phyloP scores from a whole-genome alignment of 805 yeast species.

The Candida quercuum region DNA sequence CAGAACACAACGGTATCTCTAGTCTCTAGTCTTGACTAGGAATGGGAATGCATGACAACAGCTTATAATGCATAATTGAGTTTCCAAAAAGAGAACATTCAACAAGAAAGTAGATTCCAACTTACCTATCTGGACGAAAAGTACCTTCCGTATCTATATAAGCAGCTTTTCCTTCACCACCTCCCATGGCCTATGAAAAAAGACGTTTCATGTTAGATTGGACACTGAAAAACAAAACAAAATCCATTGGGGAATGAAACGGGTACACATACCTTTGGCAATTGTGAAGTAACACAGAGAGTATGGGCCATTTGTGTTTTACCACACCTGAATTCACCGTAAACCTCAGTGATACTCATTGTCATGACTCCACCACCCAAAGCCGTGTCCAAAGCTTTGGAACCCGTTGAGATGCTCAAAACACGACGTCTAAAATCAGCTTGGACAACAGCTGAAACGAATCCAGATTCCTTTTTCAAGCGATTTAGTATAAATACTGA shows the following conservation, averaged over 20 bases:
- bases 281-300: constrained; percentile 68
- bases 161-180: constrained; percentile 78
- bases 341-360: constrained; percentile 73
- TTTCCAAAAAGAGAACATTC: too few relatives aligned
- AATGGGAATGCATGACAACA: too few relatives aligned
- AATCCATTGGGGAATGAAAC: too few relatives aligned
- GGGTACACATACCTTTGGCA: constrained; percentile 47
- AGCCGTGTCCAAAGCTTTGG: constrained; percentile 60
- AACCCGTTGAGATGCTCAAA: constrained; percentile 64
- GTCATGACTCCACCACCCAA: constrained; percentile 76
- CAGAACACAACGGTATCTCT: too few relatives aligned
- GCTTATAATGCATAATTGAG: too few relatives aligned
- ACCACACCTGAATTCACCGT: constrained; percentile 78
- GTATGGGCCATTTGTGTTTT: constrained; percentile 82
- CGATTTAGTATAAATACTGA: neutral
- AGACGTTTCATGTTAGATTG: too few relatives aligned
- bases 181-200: constrained; percentile 59
- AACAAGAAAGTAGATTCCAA: too few relatives aligned
- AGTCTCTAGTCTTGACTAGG: too few relatives aligned
- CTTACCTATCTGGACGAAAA: constrained; percentile 62
- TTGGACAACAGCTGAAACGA: constrained; percentile 68
- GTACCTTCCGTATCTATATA: constrained; percentile 82
- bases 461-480: constrained; percentile 46
- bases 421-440: constrained; percentile 60
- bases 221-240: too few relatives aligned